phyloP scores from a whole-genome alignment of 345 rosid genomes.

The Gossypium raimondii region DNA sequence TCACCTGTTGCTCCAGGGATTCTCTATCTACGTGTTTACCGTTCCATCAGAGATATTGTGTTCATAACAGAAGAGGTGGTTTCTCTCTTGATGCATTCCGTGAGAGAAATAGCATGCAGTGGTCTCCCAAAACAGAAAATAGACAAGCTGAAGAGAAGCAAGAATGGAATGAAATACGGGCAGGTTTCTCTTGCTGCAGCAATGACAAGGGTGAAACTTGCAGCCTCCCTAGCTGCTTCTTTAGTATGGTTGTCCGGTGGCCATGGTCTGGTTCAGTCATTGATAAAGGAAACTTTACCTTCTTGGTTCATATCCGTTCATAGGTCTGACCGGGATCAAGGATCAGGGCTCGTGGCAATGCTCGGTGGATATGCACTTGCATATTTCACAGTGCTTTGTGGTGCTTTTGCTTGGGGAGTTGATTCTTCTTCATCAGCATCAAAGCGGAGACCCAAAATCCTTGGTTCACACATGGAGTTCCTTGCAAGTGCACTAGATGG shows the following conservation, averaged over 20 bases:
- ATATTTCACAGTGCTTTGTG: constrained; percentile 67
- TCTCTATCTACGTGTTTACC: constrained; percentile 72
- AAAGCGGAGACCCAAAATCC: constrained; percentile 60
- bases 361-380: constrained; percentile 84
- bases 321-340: constrained; percentile 43
- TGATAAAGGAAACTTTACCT: constrained; percentile 81
- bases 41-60: constrained; percentile 65
- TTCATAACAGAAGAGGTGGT: constrained; percentile 72
- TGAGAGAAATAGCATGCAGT: constrained; percentile 59
- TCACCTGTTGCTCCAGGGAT: constrained; percentile 95
- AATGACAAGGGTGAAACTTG: constrained; percentile 74
- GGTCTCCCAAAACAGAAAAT: constrained; percentile 46
- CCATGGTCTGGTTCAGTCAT: constrained; percentile 56
- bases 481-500: constrained; percentile 83
- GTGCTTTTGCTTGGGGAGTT: constrained; percentile 91
- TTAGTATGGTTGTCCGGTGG: constrained; percentile 90
- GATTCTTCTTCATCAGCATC: constrained; percentile 68
- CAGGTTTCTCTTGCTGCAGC: constrained; percentile 72
- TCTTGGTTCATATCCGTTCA: constrained; percentile 88
- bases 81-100: constrained; percentile 75
- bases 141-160: constrained; percentile 55
- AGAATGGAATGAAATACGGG: constrained; percentile 60
- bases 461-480: constrained; percentile 69
- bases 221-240: constrained; percentile 88
- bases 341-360: constrained; percentile 61